Evolutionary conservation across 208 protist species (phyloP).

Genomic region (Porcisia hertigi): DNA sequence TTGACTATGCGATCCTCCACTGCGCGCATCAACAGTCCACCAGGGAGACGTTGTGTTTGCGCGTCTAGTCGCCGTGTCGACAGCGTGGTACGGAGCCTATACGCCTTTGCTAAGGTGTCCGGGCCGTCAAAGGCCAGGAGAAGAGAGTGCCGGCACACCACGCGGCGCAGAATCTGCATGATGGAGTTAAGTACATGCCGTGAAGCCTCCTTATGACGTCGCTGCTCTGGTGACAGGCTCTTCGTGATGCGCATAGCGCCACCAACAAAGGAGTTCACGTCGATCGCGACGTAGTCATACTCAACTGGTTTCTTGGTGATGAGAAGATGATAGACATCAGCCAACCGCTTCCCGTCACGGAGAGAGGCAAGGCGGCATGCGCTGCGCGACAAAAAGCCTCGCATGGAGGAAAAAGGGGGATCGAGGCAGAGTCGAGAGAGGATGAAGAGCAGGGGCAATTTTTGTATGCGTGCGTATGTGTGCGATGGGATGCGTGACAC

Average conservation of each 20-base stretch:
- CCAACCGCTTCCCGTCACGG: constrained; percentile 37
- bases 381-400: constrained; percentile 6
- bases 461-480: background rate
- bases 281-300: constrained; percentile 83
- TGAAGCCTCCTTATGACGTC: constrained; percentile 60
- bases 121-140: constrained; percentile 78
- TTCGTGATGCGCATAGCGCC: constrained; percentile 68
- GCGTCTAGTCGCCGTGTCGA: constrained; percentile 51
- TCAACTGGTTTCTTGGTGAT: constrained; percentile 83
- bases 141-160: constrained; percentile 57
- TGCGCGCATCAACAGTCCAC: constrained; percentile 58
- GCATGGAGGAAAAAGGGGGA: constrained; percentile 9
- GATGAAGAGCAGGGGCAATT: background rate
- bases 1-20: constrained; percentile 82
- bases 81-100: constrained; percentile 29
- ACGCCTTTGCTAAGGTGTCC: constrained; percentile 59
- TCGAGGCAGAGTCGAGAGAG: background rate
- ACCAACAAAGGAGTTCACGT: constrained; percentile 63
- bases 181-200: constrained; percentile 64
- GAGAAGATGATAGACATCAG: constrained; percentile 58
- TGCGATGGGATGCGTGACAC: background rate
- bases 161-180: constrained; percentile 66
- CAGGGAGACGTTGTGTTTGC: constrained; percentile 63
- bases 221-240: constrained; percentile 57
- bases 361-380: constrained; percentile 12